Conservation (phyloP, 2,329 filamentous ascomycete genomes). For the Cordyceps tenuipes region DNA sequence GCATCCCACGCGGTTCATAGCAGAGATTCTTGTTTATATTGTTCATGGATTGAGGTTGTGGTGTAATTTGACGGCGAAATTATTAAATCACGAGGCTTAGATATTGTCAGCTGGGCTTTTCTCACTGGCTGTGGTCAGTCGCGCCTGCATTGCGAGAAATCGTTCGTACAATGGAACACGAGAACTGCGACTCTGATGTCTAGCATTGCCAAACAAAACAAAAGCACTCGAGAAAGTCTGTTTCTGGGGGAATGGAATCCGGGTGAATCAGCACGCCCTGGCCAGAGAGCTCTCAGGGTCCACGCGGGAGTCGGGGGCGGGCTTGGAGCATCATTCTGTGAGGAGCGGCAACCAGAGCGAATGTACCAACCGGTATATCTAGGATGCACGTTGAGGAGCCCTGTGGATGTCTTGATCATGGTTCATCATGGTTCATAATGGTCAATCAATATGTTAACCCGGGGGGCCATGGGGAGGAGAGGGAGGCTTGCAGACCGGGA, state of each 20-base stretch:
- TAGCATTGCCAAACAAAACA: neutral
- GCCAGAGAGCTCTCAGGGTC: neutral
- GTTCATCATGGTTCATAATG: neutral
- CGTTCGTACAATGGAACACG: neutral
- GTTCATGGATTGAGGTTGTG: neutral
- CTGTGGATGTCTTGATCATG: neutral
- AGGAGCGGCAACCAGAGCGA: neutral
- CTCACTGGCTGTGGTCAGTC: neutral
- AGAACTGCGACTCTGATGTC: neutral
- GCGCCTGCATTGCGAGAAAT: neutral
- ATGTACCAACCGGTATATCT: too few relatives aligned
- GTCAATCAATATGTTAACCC: neutral
- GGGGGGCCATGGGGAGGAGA: neutral
- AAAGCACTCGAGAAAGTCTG: neutral
- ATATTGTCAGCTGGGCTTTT: neutral
- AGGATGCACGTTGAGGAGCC: constrained; percentile 6
- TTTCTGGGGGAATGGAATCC: neutral
- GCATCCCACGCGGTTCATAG: constrained; percentile 1
- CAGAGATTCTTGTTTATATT: neutral
- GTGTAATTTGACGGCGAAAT: constrained; percentile 1
- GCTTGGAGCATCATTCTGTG: neutral
- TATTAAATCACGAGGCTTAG: neutral
- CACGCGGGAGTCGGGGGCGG: neutral
- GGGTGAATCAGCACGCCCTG: neutral
- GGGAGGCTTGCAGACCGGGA: neutral